Evolutionary conservation across 805 yeast genomes (phyloP).

Genomic region (Millerozyma miso): DNA sequence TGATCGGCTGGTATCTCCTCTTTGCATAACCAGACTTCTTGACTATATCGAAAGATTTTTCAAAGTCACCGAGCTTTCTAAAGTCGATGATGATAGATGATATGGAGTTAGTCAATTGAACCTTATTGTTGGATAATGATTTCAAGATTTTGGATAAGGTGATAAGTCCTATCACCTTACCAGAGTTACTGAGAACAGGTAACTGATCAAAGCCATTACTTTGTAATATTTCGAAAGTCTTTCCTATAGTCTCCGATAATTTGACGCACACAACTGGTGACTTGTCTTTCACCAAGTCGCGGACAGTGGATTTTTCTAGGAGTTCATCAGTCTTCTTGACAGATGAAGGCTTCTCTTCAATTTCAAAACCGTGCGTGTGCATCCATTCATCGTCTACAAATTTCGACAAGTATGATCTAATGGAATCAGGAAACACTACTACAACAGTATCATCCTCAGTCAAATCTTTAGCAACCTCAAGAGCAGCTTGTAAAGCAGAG

Average conservation of each 20-base stretch:
- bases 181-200: slow-evolving; percentile 62
- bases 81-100: slow-evolving; percentile 66
- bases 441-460: slow-evolving; percentile 73
- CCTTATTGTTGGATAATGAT: slow-evolving; percentile 56
- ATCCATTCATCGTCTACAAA: slow-evolving; percentile 92
- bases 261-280: slow-evolving; percentile 78
- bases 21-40: slow-evolving; percentile 53
- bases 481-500: slow-evolving; percentile 74
- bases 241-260: slow-evolving; percentile 53
- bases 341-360: slow-evolving; percentile 43
- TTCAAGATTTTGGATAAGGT: slow-evolving; percentile 72
- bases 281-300: slow-evolving; percentile 56
- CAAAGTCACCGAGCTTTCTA: slow-evolving; percentile 63
- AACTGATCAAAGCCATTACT: slow-evolving; percentile 80
- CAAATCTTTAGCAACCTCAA: slow-evolving; percentile 62
- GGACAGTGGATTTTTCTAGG: slow-evolving; percentile 46
- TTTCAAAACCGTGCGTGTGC: slow-evolving; percentile 65
- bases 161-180: slow-evolving; percentile 68
- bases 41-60: slow-evolving; percentile 59
- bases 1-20: slow-evolving; percentile 64
- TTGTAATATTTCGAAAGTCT: slow-evolving; percentile 66
- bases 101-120: slow-evolving; percentile 53
- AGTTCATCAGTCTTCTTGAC: slow-evolving; percentile 40
- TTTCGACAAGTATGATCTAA: slow-evolving; percentile 81
- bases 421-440: slow-evolving; percentile 80